Percentiles rank a stretch among this genome's conserved stretches.
Evolutionary conservation across 495 filamentous ascomycete genomes (phyloP).

Genomic region (Penicilliopsis zonata): DNA sequence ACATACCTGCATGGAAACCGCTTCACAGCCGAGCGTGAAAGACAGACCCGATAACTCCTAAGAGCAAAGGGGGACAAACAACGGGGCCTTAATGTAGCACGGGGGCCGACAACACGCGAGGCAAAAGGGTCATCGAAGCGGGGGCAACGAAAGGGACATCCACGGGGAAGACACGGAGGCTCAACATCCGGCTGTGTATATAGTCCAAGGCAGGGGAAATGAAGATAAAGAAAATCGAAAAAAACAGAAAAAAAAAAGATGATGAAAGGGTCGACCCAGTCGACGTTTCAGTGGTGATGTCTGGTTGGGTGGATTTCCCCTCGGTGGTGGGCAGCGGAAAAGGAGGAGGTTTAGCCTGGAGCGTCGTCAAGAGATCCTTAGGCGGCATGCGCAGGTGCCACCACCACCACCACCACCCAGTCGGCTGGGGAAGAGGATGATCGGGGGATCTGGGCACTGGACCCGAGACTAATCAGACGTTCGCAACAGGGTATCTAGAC

Average conservation of each 20-base stretch:
- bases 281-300: too few species aligned
- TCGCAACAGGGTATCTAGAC: too few species aligned
- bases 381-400: too few species aligned
- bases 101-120: constrained; percentile 16
- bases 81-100: constrained; percentile 26
- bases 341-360: too few species aligned
- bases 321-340: too few species aligned
- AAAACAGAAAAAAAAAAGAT: background rate
- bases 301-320: too few species aligned
- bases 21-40: constrained; percentile 18
- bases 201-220: constrained; percentile 6
- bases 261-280: constrained; percentile 28
- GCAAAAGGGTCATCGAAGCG: constrained; percentile 31
- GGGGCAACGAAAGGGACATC: constrained; percentile 13
- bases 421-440: too few species aligned
- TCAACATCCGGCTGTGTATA: constrained; percentile 21
- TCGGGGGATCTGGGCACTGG: too few species aligned
- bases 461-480: too few species aligned
- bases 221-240: background rate
- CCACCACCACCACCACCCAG: too few species aligned
- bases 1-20: constrained; percentile 35
- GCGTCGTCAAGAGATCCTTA: too few species aligned
- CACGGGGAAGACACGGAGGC: constrained; percentile 8
- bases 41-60: constrained; percentile 14
- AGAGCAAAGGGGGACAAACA: constrained; percentile 12